Percentiles rank a stretch among this genome's conserved stretches.
Conservation (phyloP, 257 asterid genomes). For the Solanum gracilifrons region DNA sequence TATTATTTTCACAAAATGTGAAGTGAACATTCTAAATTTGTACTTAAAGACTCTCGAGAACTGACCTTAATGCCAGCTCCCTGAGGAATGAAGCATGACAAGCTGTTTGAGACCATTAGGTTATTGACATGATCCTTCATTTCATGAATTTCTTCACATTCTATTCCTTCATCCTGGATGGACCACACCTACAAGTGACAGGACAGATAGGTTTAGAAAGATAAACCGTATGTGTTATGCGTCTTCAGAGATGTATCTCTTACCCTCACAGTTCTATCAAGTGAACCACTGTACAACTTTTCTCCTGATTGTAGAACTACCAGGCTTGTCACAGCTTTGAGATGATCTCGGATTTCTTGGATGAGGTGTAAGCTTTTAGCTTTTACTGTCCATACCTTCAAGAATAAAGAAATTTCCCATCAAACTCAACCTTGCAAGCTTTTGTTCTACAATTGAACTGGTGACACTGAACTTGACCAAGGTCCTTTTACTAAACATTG, state of each 20-base stretch:
- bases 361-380: conserved; percentile 27
- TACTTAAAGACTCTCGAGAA: not conserved
- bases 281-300: conserved; percentile 75
- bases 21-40: not conserved
- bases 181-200: conserved; percentile 48
- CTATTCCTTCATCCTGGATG: conserved; percentile 36
- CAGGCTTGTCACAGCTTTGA: conserved; percentile 64
- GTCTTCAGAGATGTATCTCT: not conserved
- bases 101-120: conserved; percentile 48
- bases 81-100: conserved; percentile 71
- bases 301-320: conserved; percentile 38
- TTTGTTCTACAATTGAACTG: not conserved
- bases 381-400: conserved; percentile 59
- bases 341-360: conserved; percentile 63
- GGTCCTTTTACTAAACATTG: not conserved
- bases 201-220: not conserved
- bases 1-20: not conserved
- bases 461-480: not conserved
- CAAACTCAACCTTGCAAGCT: not conserved
- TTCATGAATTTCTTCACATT: conserved; percentile 61
- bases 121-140: conserved; percentile 64
- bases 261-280: conserved; percentile 74
- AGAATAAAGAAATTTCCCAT: not conserved
- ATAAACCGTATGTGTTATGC: not conserved
- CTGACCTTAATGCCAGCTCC: conserved; percentile 73